A percentile compares a stretch with the other conserved stretches of the same genome.
Conservation (phyloP, 192 early-diverging fungal species). For the Rhizophagus sp. region DNA sequence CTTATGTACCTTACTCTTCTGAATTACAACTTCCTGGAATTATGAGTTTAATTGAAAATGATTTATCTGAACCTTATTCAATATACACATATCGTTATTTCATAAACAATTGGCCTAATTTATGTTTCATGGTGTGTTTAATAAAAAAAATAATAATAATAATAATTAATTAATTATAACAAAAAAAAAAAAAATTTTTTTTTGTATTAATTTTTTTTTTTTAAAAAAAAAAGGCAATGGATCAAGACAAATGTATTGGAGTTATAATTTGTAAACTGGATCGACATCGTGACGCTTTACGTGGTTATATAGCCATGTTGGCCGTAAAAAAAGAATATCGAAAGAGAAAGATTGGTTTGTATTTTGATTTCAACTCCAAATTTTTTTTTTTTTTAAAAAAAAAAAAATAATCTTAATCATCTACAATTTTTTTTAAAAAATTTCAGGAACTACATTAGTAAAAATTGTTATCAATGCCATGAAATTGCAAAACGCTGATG, state of each 20-base stretch:
- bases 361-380: neutral
- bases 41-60: constrained; percentile 83
- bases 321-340: constrained; percentile 83
- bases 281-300: constrained; percentile 56
- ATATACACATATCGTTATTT: constrained; percentile 98
- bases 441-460: constrained; percentile 70
- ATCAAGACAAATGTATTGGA: constrained; percentile 64
- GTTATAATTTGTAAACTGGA: constrained; percentile 92
- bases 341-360: constrained; percentile 74
- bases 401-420: neutral
- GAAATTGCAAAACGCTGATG: constrained; percentile 75
- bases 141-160: too few relatives aligned
- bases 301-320: constrained; percentile 99
- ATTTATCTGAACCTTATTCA: constrained; percentile 95
- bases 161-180: neutral
- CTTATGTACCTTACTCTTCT: constrained; percentile 64
- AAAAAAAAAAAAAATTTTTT: neutral
- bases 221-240: constrained; percentile 18
- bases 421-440: neutral
- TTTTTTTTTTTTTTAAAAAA: neutral
- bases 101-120: constrained; percentile 87
- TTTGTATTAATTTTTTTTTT: too few relatives aligned
- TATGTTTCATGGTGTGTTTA: constrained; percentile 73
- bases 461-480: constrained; percentile 72
- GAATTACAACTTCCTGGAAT: constrained; percentile 81